Conservation (phyloP, 495 filamentous ascomycete genomes). For the Neurospora terricola region DNA sequence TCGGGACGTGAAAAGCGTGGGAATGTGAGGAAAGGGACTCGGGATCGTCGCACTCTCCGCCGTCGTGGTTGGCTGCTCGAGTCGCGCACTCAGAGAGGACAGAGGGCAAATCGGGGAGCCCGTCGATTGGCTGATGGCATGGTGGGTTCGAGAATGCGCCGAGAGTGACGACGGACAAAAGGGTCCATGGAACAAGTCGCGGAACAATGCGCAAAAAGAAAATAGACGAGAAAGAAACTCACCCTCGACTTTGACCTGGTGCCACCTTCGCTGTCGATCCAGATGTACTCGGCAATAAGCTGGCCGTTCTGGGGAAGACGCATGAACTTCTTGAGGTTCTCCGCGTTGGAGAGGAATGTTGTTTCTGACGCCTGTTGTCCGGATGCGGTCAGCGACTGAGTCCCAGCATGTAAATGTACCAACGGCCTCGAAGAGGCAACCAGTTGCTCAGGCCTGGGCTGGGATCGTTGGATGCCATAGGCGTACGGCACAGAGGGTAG, state of each 20-base stretch:
- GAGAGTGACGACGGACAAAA: conserved; percentile 3
- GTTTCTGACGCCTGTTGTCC: conserved; percentile 3
- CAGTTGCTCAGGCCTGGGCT: not conserved
- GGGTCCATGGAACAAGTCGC: conserved; percentile 17
- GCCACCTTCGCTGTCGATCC: conserved; percentile 76
- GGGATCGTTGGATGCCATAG: not conserved
- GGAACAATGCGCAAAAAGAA: conserved; percentile 14
- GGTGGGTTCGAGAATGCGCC: conserved; percentile 1
- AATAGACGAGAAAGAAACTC: conserved; percentile 29
- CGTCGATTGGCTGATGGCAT: not conserved
- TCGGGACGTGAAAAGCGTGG: not conserved
- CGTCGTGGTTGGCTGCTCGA: not conserved
- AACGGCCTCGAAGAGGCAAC: not conserved
- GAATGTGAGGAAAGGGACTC: not conserved
- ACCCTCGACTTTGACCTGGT: conserved; percentile 89
- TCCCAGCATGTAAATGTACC: not conserved
- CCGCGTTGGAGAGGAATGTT: conserved; percentile 7
- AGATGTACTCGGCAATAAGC: conserved; percentile 84
- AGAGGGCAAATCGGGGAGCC: not conserved
- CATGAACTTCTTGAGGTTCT: conserved; percentile 74
- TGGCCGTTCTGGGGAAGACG: conserved; percentile 77
- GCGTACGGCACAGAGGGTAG: not conserved
- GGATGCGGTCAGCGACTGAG: not conserved
- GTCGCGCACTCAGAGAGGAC: not conserved
- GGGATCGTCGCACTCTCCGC: not conserved